phyloP scores from a whole-genome alignment of 2,329 filamentous ascomycete species.

The Fusarium dlaminii region DNA sequence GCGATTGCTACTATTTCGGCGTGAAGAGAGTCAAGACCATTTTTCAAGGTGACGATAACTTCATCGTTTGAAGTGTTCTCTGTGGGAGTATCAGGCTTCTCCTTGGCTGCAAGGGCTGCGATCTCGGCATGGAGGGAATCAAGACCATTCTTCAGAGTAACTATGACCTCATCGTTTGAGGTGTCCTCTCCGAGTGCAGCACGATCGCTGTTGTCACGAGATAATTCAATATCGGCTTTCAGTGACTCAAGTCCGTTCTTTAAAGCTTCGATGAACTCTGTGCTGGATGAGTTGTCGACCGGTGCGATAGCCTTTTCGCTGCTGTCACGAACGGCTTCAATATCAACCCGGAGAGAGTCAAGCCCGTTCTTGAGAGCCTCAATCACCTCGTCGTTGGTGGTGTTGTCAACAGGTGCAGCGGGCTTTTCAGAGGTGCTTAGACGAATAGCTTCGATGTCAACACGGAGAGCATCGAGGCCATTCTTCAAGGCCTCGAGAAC shows the following conservation, averaged over 20 bases:
- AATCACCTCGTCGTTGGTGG: constrained; percentile 34
- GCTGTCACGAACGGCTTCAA: constrained; percentile 65
- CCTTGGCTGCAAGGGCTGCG: constrained; percentile 66
- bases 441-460: constrained; percentile 54
- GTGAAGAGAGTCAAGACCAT: constrained; percentile 76
- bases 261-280: constrained; percentile 32
- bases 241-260: constrained; percentile 37
- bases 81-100: constrained; percentile 40
- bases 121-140: constrained; percentile 78
- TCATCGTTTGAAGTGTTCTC: constrained; percentile 68
- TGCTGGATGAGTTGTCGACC: constrained; percentile 23
- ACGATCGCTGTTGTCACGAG: constrained; percentile 73
- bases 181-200: constrained; percentile 69
- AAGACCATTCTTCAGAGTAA: constrained; percentile 82
- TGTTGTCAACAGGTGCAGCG: constrained; percentile 12
- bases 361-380: constrained; percentile 33
- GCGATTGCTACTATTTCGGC: constrained; percentile 79
- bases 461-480: constrained; percentile 36
- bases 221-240: constrained; percentile 31
- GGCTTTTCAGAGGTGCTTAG: constrained; percentile 64
- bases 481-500: constrained; percentile 72
- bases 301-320: constrained; percentile 54
- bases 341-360: constrained; percentile 28
- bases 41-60: constrained; percentile 83
- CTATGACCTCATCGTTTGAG: constrained; percentile 83